Percentiles rank a stretch among this genome's conserved stretches.
Conservation (phyloP, 805 yeast species). For the Candida sonorensis region DNA sequence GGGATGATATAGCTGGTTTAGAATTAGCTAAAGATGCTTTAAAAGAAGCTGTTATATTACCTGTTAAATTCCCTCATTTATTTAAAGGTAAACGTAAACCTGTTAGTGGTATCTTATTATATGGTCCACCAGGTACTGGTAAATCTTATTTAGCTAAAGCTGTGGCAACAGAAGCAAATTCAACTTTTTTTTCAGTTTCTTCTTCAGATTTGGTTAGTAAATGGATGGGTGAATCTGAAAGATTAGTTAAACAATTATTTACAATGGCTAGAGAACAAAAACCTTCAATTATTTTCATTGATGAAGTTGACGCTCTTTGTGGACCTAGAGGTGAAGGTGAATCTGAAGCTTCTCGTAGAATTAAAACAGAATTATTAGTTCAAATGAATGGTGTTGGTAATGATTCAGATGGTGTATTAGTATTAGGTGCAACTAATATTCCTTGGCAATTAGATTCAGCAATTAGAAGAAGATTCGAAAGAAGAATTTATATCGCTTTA, state of each 20-base stretch:
- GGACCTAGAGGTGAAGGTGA: conserved; percentile 99
- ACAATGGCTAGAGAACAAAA: conserved; percentile 94
- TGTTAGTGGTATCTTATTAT: conserved; percentile 78
- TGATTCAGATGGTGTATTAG: conserved; percentile 86
- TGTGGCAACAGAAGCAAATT: conserved; percentile 96
- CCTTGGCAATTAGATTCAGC: conserved; percentile 99
- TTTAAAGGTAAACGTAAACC: conserved; percentile 95
- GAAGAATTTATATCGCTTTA: conserved; percentile 87
- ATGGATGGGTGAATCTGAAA: conserved; percentile 99
- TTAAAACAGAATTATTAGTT: conserved; percentile 90
- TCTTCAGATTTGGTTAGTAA: conserved; percentile 93
- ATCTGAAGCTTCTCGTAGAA: conserved; percentile 92
- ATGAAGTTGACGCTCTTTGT: conserved; percentile 96
- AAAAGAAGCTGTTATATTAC: conserved; percentile 94
- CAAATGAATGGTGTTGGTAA: conserved; percentile 99
- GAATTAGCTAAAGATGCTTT: conserved; percentile 94
- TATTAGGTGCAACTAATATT: conserved; percentile 94
- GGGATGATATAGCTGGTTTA: conserved; percentile 96
- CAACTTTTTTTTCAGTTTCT: conserved; percentile 94
- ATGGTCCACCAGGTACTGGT: conserved; percentile 98
- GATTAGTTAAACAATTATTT: conserved; percentile 91
- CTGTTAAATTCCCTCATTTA: conserved; percentile 92
- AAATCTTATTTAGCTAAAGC: conserved; percentile 96
- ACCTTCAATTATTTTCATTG: conserved; percentile 93
- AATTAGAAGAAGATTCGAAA: conserved; percentile 91